These are phyloP conservation scores for Botrytis medusae DNA, from an alignment of 2,329 filamentous ascomycete genomes.

Conservation along the genomic window DNA sequence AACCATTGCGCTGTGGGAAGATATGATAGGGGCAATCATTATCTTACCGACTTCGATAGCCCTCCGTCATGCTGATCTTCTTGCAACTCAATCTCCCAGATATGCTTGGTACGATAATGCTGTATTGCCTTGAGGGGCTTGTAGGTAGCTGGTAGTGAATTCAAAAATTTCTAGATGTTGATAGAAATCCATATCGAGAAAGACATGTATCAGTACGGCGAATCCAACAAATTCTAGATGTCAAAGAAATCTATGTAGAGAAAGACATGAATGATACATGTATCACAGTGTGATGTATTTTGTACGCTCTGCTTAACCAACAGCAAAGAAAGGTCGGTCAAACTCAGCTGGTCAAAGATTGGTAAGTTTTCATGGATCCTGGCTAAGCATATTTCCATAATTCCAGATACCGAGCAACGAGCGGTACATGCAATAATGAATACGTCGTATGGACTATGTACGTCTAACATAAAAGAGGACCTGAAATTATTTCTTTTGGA, in stretches of 20 bases:
- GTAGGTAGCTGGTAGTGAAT: not conserved
- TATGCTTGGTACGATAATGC: not conserved
- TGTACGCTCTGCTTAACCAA: not conserved
- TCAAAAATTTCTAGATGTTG: not conserved
- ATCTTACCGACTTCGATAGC: conserved; percentile 6
- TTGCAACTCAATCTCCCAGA: conserved; percentile 1
- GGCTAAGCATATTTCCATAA: not conserved
- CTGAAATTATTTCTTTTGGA: not conserved
- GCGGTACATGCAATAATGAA: not conserved
- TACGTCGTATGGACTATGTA: not conserved
- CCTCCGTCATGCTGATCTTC: not conserved
- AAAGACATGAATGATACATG: conserved; percentile 1
- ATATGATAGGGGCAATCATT: conserved; percentile 5
- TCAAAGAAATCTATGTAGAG: not conserved
- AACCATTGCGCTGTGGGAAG: not conserved
- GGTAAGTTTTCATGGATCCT: not conserved
- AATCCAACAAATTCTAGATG: not conserved
- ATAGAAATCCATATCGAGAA: not conserved
- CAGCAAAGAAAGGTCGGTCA: conserved; percentile 2
- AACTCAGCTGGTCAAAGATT: not conserved
- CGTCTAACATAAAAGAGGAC: not conserved
- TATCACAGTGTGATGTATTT: not conserved
- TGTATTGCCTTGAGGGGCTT: not conserved
- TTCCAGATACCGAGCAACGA: conserved; percentile 1
- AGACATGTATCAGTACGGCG: not conserved